phyloP scores from a whole-genome alignment of 345 rosid genomes.

The Angophora floribunda region DNA sequence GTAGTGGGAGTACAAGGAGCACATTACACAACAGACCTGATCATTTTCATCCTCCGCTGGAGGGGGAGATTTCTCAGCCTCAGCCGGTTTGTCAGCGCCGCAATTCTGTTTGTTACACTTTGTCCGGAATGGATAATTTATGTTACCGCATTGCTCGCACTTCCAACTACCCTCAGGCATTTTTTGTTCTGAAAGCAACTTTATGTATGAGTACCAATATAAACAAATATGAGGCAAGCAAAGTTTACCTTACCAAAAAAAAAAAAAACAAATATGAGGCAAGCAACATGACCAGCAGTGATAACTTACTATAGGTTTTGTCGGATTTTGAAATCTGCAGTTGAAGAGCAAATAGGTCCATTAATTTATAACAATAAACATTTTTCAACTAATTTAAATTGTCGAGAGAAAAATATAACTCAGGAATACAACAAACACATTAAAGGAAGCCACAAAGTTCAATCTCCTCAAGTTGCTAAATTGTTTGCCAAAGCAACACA shows the following conservation, averaged over 20 bases:
- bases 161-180: slow-evolving; percentile 99
- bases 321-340: background rate
- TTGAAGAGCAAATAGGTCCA: background rate
- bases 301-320: slow-evolving; percentile 38
- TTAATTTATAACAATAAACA: background rate
- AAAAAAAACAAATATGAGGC: background rate
- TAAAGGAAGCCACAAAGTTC: background rate
- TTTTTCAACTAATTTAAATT: background rate
- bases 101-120: slow-evolving; percentile 98
- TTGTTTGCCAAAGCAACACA: slow-evolving; percentile 4
- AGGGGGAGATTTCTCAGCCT: slow-evolving; percentile 54
- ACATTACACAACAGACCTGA: slow-evolving; percentile 64
- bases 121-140: slow-evolving; percentile 93
- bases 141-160: slow-evolving; percentile 91
- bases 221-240: background rate
- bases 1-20: slow-evolving; percentile 9
- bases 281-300: background rate
- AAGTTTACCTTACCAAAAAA: too few species aligned
- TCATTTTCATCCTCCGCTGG: slow-evolving; percentile 59
- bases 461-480: background rate
- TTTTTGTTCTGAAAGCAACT: slow-evolving; percentile 58
- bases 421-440: background rate
- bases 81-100: slow-evolving; percentile 89
- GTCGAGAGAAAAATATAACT: background rate
- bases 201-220: slow-evolving; percentile 1